Base-by-base conservation (phyloP, 176 grass and related monocot genomes). In the Avena eriantha region DNA sequence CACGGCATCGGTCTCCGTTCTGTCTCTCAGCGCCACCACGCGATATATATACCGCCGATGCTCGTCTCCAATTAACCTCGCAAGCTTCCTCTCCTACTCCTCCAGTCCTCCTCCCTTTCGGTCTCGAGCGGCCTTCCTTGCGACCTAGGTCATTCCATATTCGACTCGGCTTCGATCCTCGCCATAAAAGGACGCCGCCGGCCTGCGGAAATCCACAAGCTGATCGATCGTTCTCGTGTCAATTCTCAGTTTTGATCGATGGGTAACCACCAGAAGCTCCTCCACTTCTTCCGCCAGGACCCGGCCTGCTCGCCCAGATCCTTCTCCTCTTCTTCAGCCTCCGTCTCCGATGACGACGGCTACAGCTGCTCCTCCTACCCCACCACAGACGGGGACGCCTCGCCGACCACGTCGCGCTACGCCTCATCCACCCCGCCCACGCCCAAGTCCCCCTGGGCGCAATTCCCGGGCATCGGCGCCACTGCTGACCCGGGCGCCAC, bases 381-480 rank as follows among this genome's bases (percentile, higher is more conserved):
- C 1, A 34, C 22, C 15, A 84, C 34, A 3, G 83, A 72, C 58
- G 57, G 82, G 2, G 76, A 80, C 47, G 9, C 18, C 46, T 80
- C 87, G 11, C 86, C 93, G 3, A 63, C 10, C 10, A 26, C 59
- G 39, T 92, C 84, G 1, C 77, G 34, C 11, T 24, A 74, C 87
- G 89, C 80, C 83, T 55, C 69, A 1, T 89, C 90, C 0, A 87
- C 86, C 56, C 90, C 86, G n/a, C 86, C 88, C 47, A 90, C 70
- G 13, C 70, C 70, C 6, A 73, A 86, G 39, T 89, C 87, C 1
- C 82, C 82, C 7, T 89, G 65, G 87, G 73, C 49, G 48, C 82
- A 76, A 50, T 48, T 81, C 16, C 82, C 82, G 21, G 55, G 77
- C 64, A 21, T 77, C 48, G 58, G 55, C 63, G 46, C 87, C n/a